Conservation (phyloP, 305 asterid genomes). For the Solanum hybrid region DNA sequence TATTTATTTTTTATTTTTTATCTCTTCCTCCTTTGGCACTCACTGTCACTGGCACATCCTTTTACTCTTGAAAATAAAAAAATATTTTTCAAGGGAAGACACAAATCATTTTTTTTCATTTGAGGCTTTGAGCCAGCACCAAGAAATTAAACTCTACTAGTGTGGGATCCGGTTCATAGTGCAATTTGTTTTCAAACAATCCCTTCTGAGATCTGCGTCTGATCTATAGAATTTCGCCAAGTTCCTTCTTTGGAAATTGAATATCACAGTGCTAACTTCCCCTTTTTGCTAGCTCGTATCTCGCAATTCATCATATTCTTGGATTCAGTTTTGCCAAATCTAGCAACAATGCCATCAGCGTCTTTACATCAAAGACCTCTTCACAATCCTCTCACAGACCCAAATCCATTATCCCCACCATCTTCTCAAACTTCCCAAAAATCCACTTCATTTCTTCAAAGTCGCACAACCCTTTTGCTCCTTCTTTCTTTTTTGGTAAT, state of each 20-base stretch:
- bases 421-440: slow-evolving; percentile 57
- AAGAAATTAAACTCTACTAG: not conserved
- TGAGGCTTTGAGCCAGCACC: not conserved
- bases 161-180: not conserved
- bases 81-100: no score
- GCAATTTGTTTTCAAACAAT: not conserved
- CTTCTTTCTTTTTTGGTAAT: slow-evolving; percentile 45
- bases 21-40: no score
- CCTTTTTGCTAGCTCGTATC: not conserved
- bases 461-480: slow-evolving; percentile 41
- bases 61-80: no score
- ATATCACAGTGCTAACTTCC: not conserved
- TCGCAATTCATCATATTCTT: not conserved
- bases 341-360: slow-evolving; percentile 39
- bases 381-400: slow-evolving; percentile 25
- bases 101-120: not conserved
- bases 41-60: not conserved
- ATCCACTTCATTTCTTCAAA: slow-evolving; percentile 31
- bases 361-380: slow-evolving; percentile 68
- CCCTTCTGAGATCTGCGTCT: not conserved
- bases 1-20: not conserved
- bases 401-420: slow-evolving; percentile 35
- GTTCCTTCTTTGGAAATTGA: not conserved
- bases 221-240: not conserved
- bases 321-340: not conserved